These are phyloP conservation scores for Trichosporon coremiiforme DNA, from an alignment of 1,284 basidiomycete genomes.

Conservation along the genomic window DNA sequence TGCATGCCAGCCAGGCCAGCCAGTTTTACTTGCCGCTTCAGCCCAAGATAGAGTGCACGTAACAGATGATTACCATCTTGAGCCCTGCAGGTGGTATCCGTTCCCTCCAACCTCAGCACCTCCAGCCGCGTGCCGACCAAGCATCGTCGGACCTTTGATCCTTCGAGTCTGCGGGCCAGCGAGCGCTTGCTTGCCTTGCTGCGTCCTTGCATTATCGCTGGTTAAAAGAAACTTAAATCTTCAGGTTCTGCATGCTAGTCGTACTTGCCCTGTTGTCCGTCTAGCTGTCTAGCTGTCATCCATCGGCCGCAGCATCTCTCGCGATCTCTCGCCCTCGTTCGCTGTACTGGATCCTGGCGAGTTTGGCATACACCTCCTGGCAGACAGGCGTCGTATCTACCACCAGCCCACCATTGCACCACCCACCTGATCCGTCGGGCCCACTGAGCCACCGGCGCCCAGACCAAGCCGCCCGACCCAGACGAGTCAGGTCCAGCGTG, in stretches of 20 bases:
- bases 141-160: background rate
- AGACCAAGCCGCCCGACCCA: background rate
- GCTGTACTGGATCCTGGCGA: background rate
- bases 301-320: background rate
- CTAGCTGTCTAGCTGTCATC: background rate
- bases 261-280: background rate
- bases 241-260: constrained; percentile 2
- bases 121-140: background rate
- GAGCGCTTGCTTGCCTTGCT: background rate
- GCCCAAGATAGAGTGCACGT: background rate
- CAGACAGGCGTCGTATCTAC: constrained; percentile 9
- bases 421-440: background rate
- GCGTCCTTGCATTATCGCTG: background rate
- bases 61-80: background rate
- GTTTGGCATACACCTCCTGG: constrained; percentile 1
- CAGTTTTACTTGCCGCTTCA: background rate
- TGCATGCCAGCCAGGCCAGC: background rate
- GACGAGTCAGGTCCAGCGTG: constrained; percentile 4
- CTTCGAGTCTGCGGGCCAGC: background rate
- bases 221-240: constrained; percentile 8
- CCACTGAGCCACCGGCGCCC: background rate
- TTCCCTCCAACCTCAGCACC: background rate
- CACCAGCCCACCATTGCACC: constrained; percentile 2
- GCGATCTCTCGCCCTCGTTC: background rate
- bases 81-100: background rate